Evolutionary conservation across 2,329 filamentous ascomycete species (phyloP).

Genomic region (Chaetomiaceae sp.): DNA sequence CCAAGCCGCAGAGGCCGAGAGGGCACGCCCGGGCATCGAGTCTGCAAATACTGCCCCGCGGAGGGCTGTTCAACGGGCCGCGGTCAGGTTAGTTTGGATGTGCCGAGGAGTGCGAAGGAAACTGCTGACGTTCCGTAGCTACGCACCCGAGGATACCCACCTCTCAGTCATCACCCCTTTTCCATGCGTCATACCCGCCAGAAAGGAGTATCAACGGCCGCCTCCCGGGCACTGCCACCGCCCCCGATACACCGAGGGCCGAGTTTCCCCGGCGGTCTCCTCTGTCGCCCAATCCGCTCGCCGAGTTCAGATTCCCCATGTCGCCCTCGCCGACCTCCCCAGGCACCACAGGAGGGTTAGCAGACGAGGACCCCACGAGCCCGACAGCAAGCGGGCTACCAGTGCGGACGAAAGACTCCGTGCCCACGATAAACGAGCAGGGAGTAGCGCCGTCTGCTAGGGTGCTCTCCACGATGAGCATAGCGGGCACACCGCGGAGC

Average conservation of each 20-base stretch:
- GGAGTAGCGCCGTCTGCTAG: slow-evolving; percentile 56
- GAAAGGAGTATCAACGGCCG: slow-evolving; percentile 40
- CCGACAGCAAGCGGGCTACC: slow-evolving; percentile 39
- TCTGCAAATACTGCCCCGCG: slow-evolving; percentile 64
- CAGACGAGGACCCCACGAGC: slow-evolving; percentile 37
- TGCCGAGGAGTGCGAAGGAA: background rate
- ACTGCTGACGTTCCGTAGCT: slow-evolving; percentile 26
- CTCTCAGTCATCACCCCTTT: slow-evolving; percentile 46
- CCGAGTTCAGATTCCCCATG: slow-evolving; percentile 56
- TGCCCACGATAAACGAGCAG: slow-evolving; percentile 53
- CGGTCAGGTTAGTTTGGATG: slow-evolving; percentile 35
- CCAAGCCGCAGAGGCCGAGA: slow-evolving; percentile 50
- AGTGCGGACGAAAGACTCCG: slow-evolving; percentile 40
- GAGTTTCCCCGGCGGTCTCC: slow-evolving; percentile 36
- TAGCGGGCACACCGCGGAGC: slow-evolving; percentile 76
- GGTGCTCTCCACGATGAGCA: slow-evolving; percentile 73
- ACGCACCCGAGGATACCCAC: slow-evolving; percentile 42
- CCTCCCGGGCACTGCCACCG: slow-evolving; percentile 39
- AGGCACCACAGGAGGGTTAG: slow-evolving; percentile 28
- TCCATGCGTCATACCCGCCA: slow-evolving; percentile 53
- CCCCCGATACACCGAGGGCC: slow-evolving; percentile 42
- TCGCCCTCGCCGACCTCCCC: slow-evolving; percentile 39
- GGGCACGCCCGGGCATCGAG: slow-evolving; percentile 77
- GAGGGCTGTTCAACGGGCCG: slow-evolving; percentile 41
- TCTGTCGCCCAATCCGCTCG: slow-evolving; percentile 41